Base-by-base conservation (phyloP, 2,329 filamentous ascomycete species). In the Aspergillus udagawae region DNA sequence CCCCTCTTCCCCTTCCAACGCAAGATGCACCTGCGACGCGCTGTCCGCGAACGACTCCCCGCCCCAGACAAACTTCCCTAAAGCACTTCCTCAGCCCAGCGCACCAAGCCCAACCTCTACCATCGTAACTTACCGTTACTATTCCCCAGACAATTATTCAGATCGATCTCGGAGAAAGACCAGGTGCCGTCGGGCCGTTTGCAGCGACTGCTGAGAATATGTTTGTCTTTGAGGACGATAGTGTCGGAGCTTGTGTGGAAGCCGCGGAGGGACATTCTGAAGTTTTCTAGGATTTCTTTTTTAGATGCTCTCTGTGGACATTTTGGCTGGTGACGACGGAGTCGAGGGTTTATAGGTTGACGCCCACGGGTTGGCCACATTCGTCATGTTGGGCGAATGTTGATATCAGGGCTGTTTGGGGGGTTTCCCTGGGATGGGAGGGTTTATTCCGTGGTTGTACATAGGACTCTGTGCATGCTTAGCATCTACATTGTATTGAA, bases 11-110 rank as follows among this genome's bases (percentile, higher is more conserved):
- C 56, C 59, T 28, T 61, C 59, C 17, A 59, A 21, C 7, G 57
- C 49, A 17, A 61, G 54, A 48, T 58, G 56, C 29, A 61, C 54
- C 48, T 56, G 56, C 14, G 56, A 49, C 7, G 59, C 59, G 51
- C 53, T 60, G 14, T 58, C 48, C 17, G 56, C 51, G 32, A 60
- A 60, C 23, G 41, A 45, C 21, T 53, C 28, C 17, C 57, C 59
- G 9, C 57, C 57, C 59, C 59, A 61, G 45, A 52, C n/a, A 42
- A 61, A 61, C 20, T 57, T 45, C 44, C 59, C 59, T 29, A 29
- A 12, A 29, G 28, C 28, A 29, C 28, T 12, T 29, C 28, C 12
- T 29, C 17, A 14, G 10, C 10, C 10, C 9, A 32, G 10, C 3
- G 12, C 14, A 35, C 32, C 12, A 21, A 10, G 1, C 1, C 6